Evolutionary conservation across 148 eudicot genomes (phyloP), one percentile per base, ranked within the genome.

Genomic region (Camellia sinensis): DNA sequence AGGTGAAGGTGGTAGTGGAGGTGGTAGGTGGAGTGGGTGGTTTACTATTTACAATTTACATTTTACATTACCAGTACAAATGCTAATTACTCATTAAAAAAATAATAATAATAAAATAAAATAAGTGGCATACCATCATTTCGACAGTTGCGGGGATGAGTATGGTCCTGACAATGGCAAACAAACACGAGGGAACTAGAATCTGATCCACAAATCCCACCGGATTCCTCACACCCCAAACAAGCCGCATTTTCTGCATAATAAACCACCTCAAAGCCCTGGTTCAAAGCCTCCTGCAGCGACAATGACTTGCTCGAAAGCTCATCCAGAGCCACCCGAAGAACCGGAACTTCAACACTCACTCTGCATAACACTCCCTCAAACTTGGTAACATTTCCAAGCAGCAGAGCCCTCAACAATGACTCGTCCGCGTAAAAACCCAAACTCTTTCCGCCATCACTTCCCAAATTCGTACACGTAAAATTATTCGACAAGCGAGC

Each of bases 141-240:
- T 4, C 3, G 18, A 72, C 75, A 72, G 60, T 19, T n/a, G 3
- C 0, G 4, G 2, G 40, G 56, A 9, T 3, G 0, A 45, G 74
- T 17, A 17, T 37, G 4, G 29, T 53, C 44, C 0, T 1, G 15
- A 22, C 76, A 54, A 22, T 17, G 45, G 63, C 76, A 73, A 17
- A 37, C 64, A 56, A 74, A 74, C 22, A 13, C 6, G 1, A 4
- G 4, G 3, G 1, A 18, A 17, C 0, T 7, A 12, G 3, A 37
- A 56, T 74, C 0, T 2, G 29, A 37, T 17, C 77, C 77, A 1
- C 77, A 74, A 37, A 56, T 13, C 64, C 77, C 77, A 56, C 77
- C 64, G 4, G 77, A 74, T 7, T 0, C 48, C 12, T 2, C 3
- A 40, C 77, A 74, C 10, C 0, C 0, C 64, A 0, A 18, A 0